Percentiles rank a stretch among this genome's conserved stretches.
Conservation (phyloP, 805 yeast species). For the Helenozyma baotianmanensis region DNA sequence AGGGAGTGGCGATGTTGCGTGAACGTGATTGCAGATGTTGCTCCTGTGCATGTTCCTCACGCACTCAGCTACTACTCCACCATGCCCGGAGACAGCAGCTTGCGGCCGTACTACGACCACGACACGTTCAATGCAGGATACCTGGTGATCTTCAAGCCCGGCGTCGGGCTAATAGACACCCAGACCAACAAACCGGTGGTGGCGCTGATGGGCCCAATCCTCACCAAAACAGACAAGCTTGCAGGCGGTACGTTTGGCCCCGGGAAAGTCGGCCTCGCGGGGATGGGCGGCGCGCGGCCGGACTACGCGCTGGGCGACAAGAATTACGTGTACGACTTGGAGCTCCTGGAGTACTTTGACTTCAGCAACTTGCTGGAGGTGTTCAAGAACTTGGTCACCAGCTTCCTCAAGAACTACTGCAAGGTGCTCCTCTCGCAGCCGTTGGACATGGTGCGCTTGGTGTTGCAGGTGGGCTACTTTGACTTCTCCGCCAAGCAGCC, state of each 20-base stretch:
- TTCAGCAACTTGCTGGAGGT: slow-evolving; percentile 52
- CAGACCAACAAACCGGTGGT: slow-evolving; percentile 33
- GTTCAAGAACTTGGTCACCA: slow-evolving; percentile 50
- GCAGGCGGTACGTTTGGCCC: slow-evolving; percentile 11
- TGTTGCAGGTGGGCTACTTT: slow-evolving; percentile 77
- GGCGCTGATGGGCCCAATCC: slow-evolving; percentile 19
- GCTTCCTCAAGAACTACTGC: slow-evolving; percentile 64
- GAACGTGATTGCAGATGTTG: too few relatives aligned
- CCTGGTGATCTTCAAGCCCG: slow-evolving; percentile 55
- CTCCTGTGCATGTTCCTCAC: too few relatives aligned
- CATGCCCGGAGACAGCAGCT: slow-evolving; percentile 19
- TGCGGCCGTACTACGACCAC: slow-evolving; percentile 71
- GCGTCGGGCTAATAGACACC: slow-evolving; percentile 55
- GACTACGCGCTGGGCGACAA: slow-evolving; percentile 20
- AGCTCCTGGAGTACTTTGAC: slow-evolving; percentile 64
- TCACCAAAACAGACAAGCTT: slow-evolving; percentile 5
- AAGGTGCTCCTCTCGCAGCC: slow-evolving; percentile 78
- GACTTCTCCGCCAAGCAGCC: slow-evolving; percentile 14
- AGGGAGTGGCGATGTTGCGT: too few relatives aligned
- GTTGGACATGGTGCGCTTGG: slow-evolving; percentile 72
- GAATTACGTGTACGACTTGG: slow-evolving; percentile 53
- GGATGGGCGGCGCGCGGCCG: slow-evolving; percentile 1
- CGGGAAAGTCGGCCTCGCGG: slow-evolving; percentile 1
- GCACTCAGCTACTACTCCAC: slow-evolving; percentile 1
- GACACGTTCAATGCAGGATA: slow-evolving; percentile 63